Evolutionary conservation across 495 filamentous ascomycete genomes (phyloP), one percentile per base, ranked within the genome.

Genomic region (Trichoderma orchidacearum): DNA sequence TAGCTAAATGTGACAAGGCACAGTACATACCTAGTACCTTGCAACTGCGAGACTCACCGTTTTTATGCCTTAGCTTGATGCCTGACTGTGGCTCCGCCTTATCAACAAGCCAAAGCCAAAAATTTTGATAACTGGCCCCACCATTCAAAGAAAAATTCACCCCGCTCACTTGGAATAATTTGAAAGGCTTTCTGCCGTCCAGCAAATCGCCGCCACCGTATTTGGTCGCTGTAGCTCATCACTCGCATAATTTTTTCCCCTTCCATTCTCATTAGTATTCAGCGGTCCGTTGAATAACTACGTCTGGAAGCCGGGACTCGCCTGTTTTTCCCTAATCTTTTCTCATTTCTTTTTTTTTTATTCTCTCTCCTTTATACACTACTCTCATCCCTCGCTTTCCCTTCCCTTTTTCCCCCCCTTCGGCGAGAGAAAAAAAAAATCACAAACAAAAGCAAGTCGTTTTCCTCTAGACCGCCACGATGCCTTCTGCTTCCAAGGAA

Each of bases 401-500:
- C 17, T n/a, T 36, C 17, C 34, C 13, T 4, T 36, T 15, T 36
- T n/a, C 13, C 12, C 13, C 12, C 34, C 13, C 17, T n/a, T n/a
- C 34, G 8, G 12, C 34, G 21, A 7, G 3, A 17, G 36, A 23
- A 25, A 48, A 25, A 25, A 56, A 27, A 17, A 18, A 29, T 7
- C 34, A 15, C 9, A 36, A 17, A 15, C 50, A n/a, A n/a, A n/a
- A n/a, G n/a, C n/a, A n/a, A 41, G 29, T 52, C 53, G 27, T 31
- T 52, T 56, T 41, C 32, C 54, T 53, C 48, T 63, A 54, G 32
- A 56, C 56, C 32, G 57, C 60, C 71, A 80, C 60, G 53, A 91
- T 89, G 85, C 86, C 95, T 62, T 97, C 94, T 60, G 85, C 93
- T 65, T 96, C 93, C 62, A 98, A 98, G 76, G 94, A 94, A 65